Conservation (phyloP, 73 alveolate species). For the Tetrahymena malaccensis region DNA sequence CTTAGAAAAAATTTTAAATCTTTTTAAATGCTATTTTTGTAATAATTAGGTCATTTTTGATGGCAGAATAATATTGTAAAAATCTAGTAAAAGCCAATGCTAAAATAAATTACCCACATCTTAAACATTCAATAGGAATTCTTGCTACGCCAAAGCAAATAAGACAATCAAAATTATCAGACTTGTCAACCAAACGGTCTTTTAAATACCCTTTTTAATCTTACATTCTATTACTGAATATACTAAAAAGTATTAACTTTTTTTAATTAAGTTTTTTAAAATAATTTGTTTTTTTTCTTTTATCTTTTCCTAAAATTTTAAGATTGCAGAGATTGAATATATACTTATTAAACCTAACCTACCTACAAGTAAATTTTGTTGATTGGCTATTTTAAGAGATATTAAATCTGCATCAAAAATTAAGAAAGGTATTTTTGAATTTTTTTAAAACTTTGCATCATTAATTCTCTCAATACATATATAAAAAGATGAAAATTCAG, state of each 20-base stretch:
- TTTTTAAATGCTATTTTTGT: no score
- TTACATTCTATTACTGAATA: conserved; percentile 21
- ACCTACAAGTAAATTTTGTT: not conserved
- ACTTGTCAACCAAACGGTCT: conserved; percentile 51
- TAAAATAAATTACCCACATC: conserved; percentile 49
- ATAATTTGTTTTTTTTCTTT: not conserved
- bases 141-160: conserved; percentile 50
- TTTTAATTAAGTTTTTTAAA: not conserved
- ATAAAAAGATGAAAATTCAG: no score
- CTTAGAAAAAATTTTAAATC: no score
- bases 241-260: conserved; percentile 10
- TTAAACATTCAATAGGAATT: conserved; percentile 50
- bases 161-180: conserved; percentile 46
- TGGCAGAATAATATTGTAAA: no score
- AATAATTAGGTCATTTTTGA: no score
- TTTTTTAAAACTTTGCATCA: not conserved
- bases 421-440: not conserved
- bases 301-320: not conserved
- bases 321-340: not conserved
- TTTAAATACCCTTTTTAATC: not conserved
- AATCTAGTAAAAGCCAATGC: not conserved
- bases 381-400: not conserved
- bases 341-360: not conserved
- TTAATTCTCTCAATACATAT: no score
- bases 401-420: not conserved